phyloP scores from a whole-genome alignment of 2,329 filamentous ascomycete genomes.

The Metarhizium rileyi region DNA sequence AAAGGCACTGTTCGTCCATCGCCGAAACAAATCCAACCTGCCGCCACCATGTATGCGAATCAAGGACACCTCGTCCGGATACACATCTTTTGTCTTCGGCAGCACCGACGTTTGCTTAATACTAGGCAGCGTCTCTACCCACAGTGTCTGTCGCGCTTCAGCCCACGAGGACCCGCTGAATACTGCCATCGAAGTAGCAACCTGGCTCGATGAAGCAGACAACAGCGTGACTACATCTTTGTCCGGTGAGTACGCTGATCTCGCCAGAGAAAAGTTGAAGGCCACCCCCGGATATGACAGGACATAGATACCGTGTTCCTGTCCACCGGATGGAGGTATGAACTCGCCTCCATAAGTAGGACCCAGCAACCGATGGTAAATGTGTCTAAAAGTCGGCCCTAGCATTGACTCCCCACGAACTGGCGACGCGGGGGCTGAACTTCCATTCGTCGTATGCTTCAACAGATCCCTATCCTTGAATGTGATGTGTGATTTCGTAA shows the following conservation, averaged over 20 bases:
- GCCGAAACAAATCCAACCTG: constrained; percentile 65
- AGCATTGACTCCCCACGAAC: constrained; percentile 21
- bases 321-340: constrained; percentile 50
- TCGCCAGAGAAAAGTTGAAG: constrained; percentile 76
- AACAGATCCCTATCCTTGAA: constrained; percentile 75
- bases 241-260: constrained; percentile 61
- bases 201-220: constrained; percentile 64
- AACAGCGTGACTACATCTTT: constrained; percentile 82
- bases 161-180: constrained; percentile 89
- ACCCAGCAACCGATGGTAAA: constrained; percentile 89
- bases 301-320: constrained; percentile 65
- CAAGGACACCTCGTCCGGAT: constrained; percentile 82
- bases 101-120: constrained; percentile 62
- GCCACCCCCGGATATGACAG: constrained; percentile 91
- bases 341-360: constrained; percentile 94
- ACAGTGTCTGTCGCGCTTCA: constrained; percentile 66
- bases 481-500: constrained; percentile 71
- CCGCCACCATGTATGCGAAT: constrained; percentile 72
- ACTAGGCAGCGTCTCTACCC: constrained; percentile 63
- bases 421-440: constrained; percentile 24
- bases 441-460: constrained; percentile 41
- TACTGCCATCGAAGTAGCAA: constrained; percentile 79
- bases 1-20: constrained; percentile 55
- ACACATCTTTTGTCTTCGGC: constrained; percentile 63
- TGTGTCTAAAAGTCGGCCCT: constrained; percentile 74